Conservation (phyloP, 2,329 filamentous ascomycete species). For the Aspergillus brasiliensis region DNA sequence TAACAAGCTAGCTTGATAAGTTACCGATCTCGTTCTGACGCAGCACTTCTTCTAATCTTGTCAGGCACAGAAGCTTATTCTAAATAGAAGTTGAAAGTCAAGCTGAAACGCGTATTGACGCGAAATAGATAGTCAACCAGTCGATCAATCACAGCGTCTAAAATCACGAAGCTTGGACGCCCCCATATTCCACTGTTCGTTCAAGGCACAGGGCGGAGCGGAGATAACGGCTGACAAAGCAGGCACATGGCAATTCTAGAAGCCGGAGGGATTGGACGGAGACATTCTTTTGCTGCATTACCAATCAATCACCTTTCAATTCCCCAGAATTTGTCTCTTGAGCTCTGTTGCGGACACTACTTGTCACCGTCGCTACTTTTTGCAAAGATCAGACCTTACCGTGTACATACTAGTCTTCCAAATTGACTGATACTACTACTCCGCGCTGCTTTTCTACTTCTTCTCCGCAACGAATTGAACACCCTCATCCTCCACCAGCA, state of each 20-base stretch:
- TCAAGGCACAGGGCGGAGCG: not conserved
- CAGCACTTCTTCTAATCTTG: not conserved
- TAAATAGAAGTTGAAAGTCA: no score
- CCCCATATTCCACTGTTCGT: not conserved
- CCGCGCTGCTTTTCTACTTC: not conserved
- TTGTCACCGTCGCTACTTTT: not conserved
- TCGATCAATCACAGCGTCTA: no score
- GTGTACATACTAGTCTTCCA: not conserved
- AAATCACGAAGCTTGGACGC: no score
- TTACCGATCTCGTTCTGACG: not conserved
- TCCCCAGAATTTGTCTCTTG: not conserved
- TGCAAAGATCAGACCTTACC: not conserved
- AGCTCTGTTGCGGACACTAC: not conserved
- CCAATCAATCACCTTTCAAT: not conserved
- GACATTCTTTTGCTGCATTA: not conserved
- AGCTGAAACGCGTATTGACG: no score
- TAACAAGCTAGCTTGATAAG: not conserved
- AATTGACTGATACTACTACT: not conserved
- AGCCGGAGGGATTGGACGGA: not conserved
- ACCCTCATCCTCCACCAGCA: not conserved
- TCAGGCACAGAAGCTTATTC: not conserved
- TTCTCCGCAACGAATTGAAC: not conserved
- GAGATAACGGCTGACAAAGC: constrained; percentile 22
- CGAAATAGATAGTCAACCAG: no score
- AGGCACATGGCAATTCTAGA: not conserved